Base-by-base conservation (phyloP, 805 yeast species). In the Suhomyces faveliae region DNA sequence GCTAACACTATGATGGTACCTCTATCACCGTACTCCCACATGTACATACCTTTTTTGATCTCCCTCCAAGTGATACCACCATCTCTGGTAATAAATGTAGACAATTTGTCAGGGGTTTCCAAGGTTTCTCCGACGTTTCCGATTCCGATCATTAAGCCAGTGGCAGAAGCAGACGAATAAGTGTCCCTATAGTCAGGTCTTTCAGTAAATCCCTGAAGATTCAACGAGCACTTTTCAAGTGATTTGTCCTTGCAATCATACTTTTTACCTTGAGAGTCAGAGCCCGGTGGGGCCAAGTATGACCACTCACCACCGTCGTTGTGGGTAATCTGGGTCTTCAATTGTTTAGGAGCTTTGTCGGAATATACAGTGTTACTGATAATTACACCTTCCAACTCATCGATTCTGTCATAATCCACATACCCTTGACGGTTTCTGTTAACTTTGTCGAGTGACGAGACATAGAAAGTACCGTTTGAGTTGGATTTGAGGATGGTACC, bases 11-110 rank as follows among this genome's bases (percentile, higher is more conserved):
- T 67, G 29, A 94, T 78, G 0, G 96, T 84, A 13, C 99, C 99
- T 54, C 89, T 87, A 65, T 94, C 99, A 52, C 98, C 98, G 64
- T 76, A 94, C 66, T 91, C 98, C 98, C 98, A 94, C 80, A 86
- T 85, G 56, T 80, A 79, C 1, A 81, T 77, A 3, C 95, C 94
- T 50, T 85, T 81, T 50, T 68, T 75, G 23, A 92, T 71, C 65
- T 89, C 96, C 44, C 66, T 79, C 98, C 98, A 94, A 3, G 90
- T 78, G 12, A 82, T 69, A 49, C 99, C 99, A 2, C 94, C 99
- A 67, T 94, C 98, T n/a, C 78, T 73, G 3, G 96, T 83, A 51
- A 94, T 67, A 60, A 79, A 94, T 0, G 97, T 88, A 1, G 85
- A 73, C 0, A 85, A 77, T 42, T 83, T 79, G 3, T 76, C 72